Evolutionary conservation across 1,284 basidiomycete genomes (phyloP).

Genomic region (Cryptococcus maquisensis): DNA sequence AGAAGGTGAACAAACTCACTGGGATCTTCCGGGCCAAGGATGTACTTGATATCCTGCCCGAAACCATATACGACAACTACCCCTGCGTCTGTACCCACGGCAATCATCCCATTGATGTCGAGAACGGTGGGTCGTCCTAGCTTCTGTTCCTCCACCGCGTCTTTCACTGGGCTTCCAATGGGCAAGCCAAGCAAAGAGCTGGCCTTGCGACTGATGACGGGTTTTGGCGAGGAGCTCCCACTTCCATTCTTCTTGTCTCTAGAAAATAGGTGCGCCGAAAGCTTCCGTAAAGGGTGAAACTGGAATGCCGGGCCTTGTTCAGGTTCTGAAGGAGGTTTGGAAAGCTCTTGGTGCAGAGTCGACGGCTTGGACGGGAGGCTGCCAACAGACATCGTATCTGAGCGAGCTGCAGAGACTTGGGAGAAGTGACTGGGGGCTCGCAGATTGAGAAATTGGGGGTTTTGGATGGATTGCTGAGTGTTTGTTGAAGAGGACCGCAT

Average conservation of each 20-base stretch:
- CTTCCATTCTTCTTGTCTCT: background rate
- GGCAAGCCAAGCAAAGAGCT: conserved; percentile 55
- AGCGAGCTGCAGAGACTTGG: conserved; percentile 37
- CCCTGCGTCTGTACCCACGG: conserved; percentile 78
- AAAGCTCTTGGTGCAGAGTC: background rate
- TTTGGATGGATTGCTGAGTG: conserved; percentile 50
- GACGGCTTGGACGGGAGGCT: conserved; percentile 1
- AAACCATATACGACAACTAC: conserved; percentile 83
- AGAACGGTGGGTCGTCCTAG: conserved; percentile 70
- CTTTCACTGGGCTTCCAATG: background rate
- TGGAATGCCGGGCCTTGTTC: conserved; percentile 29
- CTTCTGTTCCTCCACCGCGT: background rate
- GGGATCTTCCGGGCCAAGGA: conserved; percentile 65
- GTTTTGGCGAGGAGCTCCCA: conserved; percentile 7
- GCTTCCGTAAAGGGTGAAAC: conserved; percentile 57
- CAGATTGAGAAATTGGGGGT: conserved; percentile 15
- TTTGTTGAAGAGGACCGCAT: conserved; percentile 58
- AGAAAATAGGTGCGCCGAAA: conserved; percentile 56
- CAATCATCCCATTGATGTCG: conserved; percentile 82
- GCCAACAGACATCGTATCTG: conserved; percentile 34
- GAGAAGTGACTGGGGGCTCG: conserved; percentile 39
- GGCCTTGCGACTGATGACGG: conserved; percentile 50
- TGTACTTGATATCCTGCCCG: conserved; percentile 72
- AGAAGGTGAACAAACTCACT: conserved; percentile 53
- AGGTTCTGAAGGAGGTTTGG: background rate